These are phyloP conservation scores for Leccinellum albellum DNA, from an alignment of 768 basidiomycete genomes.

Conservation along the genomic window DNA sequence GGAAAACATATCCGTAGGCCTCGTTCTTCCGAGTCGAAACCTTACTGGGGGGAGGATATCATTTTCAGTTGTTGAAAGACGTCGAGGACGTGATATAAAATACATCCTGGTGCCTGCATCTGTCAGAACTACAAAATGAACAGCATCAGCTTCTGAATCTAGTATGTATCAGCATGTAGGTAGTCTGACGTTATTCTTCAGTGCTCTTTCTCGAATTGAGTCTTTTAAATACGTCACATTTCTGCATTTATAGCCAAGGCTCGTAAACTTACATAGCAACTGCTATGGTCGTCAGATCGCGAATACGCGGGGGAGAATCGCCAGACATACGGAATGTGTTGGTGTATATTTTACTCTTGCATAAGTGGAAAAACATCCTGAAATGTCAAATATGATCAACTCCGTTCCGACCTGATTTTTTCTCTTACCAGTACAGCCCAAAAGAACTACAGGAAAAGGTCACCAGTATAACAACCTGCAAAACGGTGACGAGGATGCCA, in stretches of 20 bases:
- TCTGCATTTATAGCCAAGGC: background rate
- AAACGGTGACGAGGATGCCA: slow-evolving; percentile 13
- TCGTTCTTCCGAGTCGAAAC: too few species aligned
- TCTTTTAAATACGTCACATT: background rate
- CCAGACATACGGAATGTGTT: slow-evolving; percentile 1
- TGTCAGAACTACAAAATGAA: too few species aligned
- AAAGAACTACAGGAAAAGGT: background rate
- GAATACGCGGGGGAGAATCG: background rate
- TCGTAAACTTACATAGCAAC: slow-evolving; percentile 8
- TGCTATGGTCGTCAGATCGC: background rate
- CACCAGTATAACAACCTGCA: slow-evolving; percentile 7
- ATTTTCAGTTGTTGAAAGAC: background rate
- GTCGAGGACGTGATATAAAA: background rate
- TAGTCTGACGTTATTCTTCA: background rate
- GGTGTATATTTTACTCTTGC: slow-evolving; percentile 7
- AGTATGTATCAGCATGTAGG: background rate
- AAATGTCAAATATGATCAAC: background rate
- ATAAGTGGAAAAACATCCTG: slow-evolving; percentile 7
- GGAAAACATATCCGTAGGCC: too few species aligned
- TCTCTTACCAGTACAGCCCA: slow-evolving; percentile 9
- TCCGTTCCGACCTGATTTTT: too few species aligned
- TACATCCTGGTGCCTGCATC: too few species aligned
- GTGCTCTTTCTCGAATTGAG: background rate
- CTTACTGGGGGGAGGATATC: background rate
- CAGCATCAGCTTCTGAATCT: background rate